Evolutionary conservation across 2,329 filamentous ascomycete genomes (phyloP), one percentile per base, ranked within the genome.

Genomic region (Fusarium setosum): DNA sequence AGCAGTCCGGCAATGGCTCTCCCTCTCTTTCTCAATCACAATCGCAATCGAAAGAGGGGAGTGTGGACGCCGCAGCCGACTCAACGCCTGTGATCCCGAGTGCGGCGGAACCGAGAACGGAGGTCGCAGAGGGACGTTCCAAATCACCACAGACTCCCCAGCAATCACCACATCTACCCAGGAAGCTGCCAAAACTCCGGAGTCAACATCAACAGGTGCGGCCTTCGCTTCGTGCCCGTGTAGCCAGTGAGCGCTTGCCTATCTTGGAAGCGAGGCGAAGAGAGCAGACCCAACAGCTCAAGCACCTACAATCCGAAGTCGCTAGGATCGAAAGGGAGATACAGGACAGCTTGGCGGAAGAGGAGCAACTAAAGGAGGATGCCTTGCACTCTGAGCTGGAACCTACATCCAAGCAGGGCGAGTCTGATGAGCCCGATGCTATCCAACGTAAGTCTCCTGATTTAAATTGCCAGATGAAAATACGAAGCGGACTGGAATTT

Each of bases 281-380:
- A 50, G 73, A 77, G 21, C 73, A 86, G 66, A 78, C 82, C 56
- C 76, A 79, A n/a, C 83, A 80, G 59, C 69, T 88, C 17, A 79
- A 79, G 53, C 73, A 78, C 18, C 69, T 86, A 32, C 77, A 83
- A 58, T 80, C 81, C 5, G 80, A 86, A 69, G 77, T 84, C 20
- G 76, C 77, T 18, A 80, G 77, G 17, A 78, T 88, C 32, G 77
- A 86, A 69, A 79, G 79, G 21, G 85, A 87, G 59, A 78, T 84
- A 13, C 75, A 78, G 23, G 72, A 75, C n/a, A 77, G 77, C 23
- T 61, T 75, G 42, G 65, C 68, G 6, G 77, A 79, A 50, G 77
- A 77, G 59, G 65, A 78, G 49, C 72, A 65, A 13, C 66, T 81
- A 12, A 71, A 71, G 38, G 66, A 68, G 49, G 74, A 80, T 26